A percentile compares a stretch with the other conserved stretches of the same genome.
Conservation (phyloP, 176 grass and related monocot genomes). For the Lolium perenne region DNA sequence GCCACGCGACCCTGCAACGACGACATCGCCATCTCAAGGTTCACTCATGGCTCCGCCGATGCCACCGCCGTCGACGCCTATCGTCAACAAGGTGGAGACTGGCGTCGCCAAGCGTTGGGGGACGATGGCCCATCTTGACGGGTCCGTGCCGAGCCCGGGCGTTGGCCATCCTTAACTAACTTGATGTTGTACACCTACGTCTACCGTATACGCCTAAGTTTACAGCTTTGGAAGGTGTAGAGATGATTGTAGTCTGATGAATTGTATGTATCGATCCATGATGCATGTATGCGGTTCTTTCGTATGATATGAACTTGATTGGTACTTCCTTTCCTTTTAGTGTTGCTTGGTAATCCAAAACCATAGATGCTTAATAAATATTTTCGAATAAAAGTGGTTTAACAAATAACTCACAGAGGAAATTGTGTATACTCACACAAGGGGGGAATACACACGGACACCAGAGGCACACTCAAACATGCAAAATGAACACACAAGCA, state of each 20-base stretch:
- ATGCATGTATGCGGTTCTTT: neutral
- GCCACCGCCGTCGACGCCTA: neutral
- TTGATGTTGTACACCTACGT: neutral
- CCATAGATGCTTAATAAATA: too few species aligned
- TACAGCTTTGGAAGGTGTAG: neutral
- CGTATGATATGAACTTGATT: neutral
- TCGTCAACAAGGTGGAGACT: neutral
- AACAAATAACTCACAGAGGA: too few species aligned
- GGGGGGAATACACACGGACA: too few species aligned
- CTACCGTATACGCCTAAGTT: neutral
- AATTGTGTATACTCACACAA: too few species aligned
- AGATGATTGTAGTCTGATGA: neutral
- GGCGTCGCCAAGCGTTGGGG: neutral
- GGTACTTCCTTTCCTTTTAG: too few species aligned
- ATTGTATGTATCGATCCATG: neutral
- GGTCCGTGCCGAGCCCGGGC: slow-evolving; percentile 45
- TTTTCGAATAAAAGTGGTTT: too few species aligned
- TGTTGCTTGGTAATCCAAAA: too few species aligned
- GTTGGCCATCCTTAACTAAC: slow-evolving; percentile 28
- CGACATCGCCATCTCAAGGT: neutral
- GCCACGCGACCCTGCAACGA: slow-evolving; percentile 13
- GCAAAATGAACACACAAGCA: too few species aligned
- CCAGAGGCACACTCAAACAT: too few species aligned
- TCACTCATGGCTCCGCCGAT: slow-evolving; percentile 3
- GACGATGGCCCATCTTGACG: slow-evolving; percentile 2